These are phyloP conservation scores for Kodamaea leandrae DNA, from an alignment of 805 yeast genomes.

Conservation along the genomic window DNA sequence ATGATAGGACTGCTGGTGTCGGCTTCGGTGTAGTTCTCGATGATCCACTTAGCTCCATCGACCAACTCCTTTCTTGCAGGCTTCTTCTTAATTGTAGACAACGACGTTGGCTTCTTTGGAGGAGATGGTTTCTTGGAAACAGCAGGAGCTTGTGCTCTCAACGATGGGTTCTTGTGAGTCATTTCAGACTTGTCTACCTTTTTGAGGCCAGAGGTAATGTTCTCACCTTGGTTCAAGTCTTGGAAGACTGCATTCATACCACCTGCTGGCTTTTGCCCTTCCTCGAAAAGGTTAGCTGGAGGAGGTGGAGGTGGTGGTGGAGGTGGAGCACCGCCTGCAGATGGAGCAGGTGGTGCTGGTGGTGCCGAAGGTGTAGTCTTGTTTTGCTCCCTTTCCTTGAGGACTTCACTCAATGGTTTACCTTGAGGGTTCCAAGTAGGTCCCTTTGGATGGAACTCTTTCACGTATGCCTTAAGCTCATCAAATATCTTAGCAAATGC, in stretches of 20 bases:
- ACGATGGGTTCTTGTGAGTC: conserved; percentile 88
- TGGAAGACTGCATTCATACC: conserved; percentile 90
- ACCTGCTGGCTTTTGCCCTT: conserved; percentile 6
- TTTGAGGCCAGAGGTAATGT: conserved; percentile 78
- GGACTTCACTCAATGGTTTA: conserved; percentile 50
- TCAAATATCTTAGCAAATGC: conserved; percentile 61
- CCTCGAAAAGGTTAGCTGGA: conserved; percentile 63
- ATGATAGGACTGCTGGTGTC: conserved; percentile 56
- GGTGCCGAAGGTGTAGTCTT: conserved; percentile 15
- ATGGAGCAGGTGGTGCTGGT: conserved; percentile 21
- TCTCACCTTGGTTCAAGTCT: conserved; percentile 83
- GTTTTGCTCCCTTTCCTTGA: conserved; percentile 20
- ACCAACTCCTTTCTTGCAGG: conserved; percentile 61
- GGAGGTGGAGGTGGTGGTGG: conserved; percentile 96
- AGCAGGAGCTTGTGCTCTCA: conserved; percentile 58
- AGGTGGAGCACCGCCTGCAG: conserved; percentile 20
- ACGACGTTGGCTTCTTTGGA: conserved; percentile 76
- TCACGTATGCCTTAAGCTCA: conserved; percentile 68
- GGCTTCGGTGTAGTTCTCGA: conserved; percentile 68
- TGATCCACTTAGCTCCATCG: conserved; percentile 82
- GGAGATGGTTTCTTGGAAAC: conserved; percentile 61
- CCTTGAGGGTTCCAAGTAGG: conserved; percentile 71
- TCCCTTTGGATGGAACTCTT: conserved; percentile 81
- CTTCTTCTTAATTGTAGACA: conserved; percentile 40
- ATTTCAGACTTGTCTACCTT: conserved; percentile 91